A percentile compares a stretch with the other conserved stretches of the same genome.
phyloP scores from a whole-genome alignment of 164 flowering plant genomes.

The Nelumbo lutea region DNA sequence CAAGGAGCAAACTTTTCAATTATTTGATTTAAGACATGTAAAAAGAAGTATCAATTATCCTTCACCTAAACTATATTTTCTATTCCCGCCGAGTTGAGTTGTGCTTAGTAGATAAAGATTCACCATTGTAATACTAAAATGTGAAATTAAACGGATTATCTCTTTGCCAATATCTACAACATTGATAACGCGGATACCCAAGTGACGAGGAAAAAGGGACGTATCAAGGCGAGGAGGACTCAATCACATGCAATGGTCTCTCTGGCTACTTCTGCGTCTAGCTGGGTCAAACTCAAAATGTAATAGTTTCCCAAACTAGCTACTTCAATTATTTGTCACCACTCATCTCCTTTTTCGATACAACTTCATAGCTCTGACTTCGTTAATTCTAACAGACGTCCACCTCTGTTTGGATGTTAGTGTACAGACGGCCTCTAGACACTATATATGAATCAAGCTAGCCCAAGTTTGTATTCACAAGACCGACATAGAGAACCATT shows the following conservation, averaged over 20 bases:
- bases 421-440: background rate
- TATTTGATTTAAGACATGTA: too few species aligned
- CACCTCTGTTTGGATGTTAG: background rate
- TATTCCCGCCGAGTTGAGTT: too few species aligned
- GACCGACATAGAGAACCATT: background rate
- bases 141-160: too few species aligned
- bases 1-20: too few species aligned
- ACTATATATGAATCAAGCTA: background rate
- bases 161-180: too few species aligned
- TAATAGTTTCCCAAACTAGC: background rate
- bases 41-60: too few species aligned
- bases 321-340: too few species aligned
- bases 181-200: background rate
- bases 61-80: too few species aligned
- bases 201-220: slow-evolving; percentile 16
- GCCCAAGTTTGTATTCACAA: background rate
- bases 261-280: background rate
- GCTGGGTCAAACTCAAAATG: too few species aligned
- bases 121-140: too few species aligned
- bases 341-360: background rate
- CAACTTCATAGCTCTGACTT: background rate
- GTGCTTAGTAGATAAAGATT: too few species aligned
- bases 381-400: background rate
- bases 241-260: slow-evolving; percentile 32
- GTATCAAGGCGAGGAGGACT: slow-evolving; percentile 12